Evolutionary conservation across 306 rosid genomes (phyloP).

Genomic region (Gynostemma pentaphyllum): DNA sequence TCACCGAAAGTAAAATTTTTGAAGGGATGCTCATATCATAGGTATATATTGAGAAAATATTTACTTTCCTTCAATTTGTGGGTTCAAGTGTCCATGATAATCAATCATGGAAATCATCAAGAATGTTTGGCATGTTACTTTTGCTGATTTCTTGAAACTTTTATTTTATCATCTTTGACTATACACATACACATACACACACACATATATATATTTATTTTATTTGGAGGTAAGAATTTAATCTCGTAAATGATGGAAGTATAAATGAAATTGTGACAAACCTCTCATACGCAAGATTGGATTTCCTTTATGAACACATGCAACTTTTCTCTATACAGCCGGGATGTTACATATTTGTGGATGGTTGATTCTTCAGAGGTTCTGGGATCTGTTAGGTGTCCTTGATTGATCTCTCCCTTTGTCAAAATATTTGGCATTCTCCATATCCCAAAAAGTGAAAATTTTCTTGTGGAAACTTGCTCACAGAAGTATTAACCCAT

Average conservation of each 20-base stretch:
- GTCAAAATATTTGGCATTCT: too few species aligned
- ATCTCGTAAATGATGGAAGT: not conserved
- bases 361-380: too few species aligned
- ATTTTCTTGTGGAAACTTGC: too few species aligned
- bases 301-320: too few species aligned
- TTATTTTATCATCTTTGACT: not conserved
- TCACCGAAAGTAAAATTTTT: conserved; percentile 88
- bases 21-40: conserved; percentile 74
- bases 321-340: too few species aligned
- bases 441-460: too few species aligned
- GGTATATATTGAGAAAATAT: conserved; percentile 20
- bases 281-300: too few species aligned
- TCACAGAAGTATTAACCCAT: too few species aligned
- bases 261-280: not conserved
- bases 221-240: not conserved
- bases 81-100: not conserved
- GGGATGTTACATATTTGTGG: too few species aligned
- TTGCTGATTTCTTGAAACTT: not conserved
- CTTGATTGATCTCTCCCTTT: too few species aligned
- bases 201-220: not conserved
- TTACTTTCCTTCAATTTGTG: conserved; percentile 2
- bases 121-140: not conserved
- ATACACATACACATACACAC: too few species aligned
- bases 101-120: not conserved
- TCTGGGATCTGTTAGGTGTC: too few species aligned